A percentile compares a stretch with the other conserved stretches of the same genome.
Conservation (phyloP, 306 rosid species). For the Hylodesmum podocarpum region DNA sequence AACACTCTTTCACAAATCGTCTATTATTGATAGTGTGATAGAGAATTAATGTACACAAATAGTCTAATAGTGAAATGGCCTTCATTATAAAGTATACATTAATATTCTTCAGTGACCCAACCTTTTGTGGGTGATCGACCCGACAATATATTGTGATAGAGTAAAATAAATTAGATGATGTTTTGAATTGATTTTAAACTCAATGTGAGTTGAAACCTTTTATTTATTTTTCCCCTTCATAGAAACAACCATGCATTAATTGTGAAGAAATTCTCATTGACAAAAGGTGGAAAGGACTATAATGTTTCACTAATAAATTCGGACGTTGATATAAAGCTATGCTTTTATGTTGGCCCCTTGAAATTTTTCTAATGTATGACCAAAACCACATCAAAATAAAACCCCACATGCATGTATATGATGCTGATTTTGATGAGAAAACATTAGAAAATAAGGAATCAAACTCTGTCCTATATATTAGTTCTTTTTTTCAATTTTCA, state of each 20-base stretch:
- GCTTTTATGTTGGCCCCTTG: background rate
- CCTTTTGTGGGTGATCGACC: no score
- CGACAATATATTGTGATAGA: no score
- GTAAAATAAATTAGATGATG: no score
- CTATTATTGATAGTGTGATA: no score
- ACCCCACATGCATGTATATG: constrained; percentile 22
- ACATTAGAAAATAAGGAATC: background rate
- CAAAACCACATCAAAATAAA: constrained; percentile 14
- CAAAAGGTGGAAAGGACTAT: constrained; percentile 5
- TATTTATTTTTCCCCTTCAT: background rate
- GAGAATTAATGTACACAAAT: no score
- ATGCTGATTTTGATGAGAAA: constrained; percentile 6
- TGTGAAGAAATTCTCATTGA: background rate
- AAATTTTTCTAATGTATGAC: background rate
- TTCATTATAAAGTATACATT: no score
- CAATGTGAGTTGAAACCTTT: no score
- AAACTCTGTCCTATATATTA: background rate
- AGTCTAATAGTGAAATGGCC: no score
- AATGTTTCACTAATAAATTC: background rate
- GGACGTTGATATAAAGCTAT: background rate
- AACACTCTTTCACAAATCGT: no score
- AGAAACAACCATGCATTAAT: background rate
- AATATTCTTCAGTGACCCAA: no score
- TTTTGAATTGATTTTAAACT: no score
- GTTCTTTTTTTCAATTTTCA: background rate